Evolutionary conservation across 768 basidiomycete genomes (phyloP).

Genomic region (Chalciporus pseudorubinellus): DNA sequence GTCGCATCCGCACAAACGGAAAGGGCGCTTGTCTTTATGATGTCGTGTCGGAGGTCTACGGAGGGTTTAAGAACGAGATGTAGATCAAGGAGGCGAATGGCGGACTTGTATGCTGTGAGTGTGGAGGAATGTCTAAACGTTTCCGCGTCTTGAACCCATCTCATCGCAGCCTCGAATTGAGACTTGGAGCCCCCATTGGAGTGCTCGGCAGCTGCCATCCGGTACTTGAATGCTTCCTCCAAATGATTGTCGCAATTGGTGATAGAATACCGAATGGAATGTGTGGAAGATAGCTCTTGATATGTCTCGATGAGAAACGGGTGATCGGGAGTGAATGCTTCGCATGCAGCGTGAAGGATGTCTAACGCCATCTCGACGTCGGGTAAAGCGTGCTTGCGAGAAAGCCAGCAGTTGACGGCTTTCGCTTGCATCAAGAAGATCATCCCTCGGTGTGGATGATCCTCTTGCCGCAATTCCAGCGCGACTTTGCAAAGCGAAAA

Average conservation of each 20-base stretch:
- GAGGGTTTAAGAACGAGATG: slow-evolving; percentile 18
- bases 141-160: slow-evolving; percentile 23
- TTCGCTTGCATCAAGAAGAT: slow-evolving; percentile 20
- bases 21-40: slow-evolving; percentile 10
- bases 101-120: slow-evolving; percentile 17
- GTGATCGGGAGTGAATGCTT: slow-evolving; percentile 4
- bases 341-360: slow-evolving; percentile 14
- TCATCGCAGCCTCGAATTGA: slow-evolving; percentile 17
- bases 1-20: slow-evolving; percentile 27
- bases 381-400: slow-evolving; percentile 1
- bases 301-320: slow-evolving; percentile 12
- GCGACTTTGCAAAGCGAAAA: slow-evolving; percentile 14
- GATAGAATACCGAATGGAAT: slow-evolving; percentile 10
- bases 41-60: slow-evolving; percentile 11
- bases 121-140: slow-evolving; percentile 15
- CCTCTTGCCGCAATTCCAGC: slow-evolving; percentile 10
- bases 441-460: slow-evolving; percentile 14
- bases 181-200: slow-evolving; percentile 16
- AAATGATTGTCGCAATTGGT: slow-evolving; percentile 13
- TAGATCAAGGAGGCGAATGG: slow-evolving; percentile 16
- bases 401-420: slow-evolving; percentile 12
- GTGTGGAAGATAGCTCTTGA: slow-evolving; percentile 11
- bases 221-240: slow-evolving; percentile 22
- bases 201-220: slow-evolving; percentile 16
- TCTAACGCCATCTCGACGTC: slow-evolving; percentile 20